Base-by-base conservation (phyloP, 2,329 filamentous ascomycete species). In the Hymenoscyphus albidus region DNA sequence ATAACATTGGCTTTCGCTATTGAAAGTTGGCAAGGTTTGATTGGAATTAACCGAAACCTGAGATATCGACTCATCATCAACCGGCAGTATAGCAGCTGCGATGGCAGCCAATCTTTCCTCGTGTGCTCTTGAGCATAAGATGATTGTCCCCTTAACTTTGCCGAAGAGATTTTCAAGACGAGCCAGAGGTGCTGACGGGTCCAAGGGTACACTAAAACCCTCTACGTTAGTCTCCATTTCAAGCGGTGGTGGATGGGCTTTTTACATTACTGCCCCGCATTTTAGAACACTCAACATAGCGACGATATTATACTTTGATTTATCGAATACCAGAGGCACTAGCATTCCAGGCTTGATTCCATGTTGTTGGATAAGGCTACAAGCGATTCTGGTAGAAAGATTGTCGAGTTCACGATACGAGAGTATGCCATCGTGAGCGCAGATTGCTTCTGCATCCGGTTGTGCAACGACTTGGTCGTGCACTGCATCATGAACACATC, bases 211-310 rank as follows among this genome's bases (percentile, higher is more conserved):
- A 58, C 73, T 74, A 13, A 22, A 51, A 7, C 22, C n/a, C 5
- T 51, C 44, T 27, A 27, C 9, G 44, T 51, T 9, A 51, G 44
- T 51, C 3, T 18, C 7, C 10, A 51, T 9, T 4, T 7, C 18
- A 51, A 12, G 22, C 7, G 7, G 5, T n/a, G 44, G 14, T 9
- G 3, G 5, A n/a, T 48, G n/a, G 9, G n/a, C 1, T 3, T 27
- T n/a, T 51, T 18, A 51, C 44, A 73, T 73, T 5, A 64, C 70
- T 38, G 64, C 71, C 10, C 74, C 74, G 14, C 70, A 63, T 54
- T 72, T 71, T 18, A 74, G 54, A 18, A 74, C 65, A 51, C 65
- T 71, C 10, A 76, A 48, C 69, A 74, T 73, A 5, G 71, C 67
- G 16, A 75, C 63, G 27, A 73, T 58, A 22, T 67, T 65, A 51